These are phyloP conservation scores for Panellus pusillus DNA, from an alignment of 768 basidiomycete species.

Conservation along the genomic window DNA sequence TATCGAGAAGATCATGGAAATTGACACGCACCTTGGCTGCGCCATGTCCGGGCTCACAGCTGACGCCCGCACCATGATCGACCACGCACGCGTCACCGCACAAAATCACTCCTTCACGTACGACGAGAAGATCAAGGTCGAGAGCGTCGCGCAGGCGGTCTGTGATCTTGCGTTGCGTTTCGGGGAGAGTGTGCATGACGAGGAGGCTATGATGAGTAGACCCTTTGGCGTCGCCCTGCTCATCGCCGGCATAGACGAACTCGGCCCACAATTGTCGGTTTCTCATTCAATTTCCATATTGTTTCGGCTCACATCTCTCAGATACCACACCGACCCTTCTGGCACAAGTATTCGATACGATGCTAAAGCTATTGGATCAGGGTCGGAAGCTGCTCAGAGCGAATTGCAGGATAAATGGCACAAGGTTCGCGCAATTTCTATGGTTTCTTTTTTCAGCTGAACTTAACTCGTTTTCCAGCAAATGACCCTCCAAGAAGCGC, in stretches of 20 bases:
- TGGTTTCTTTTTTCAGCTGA: background rate
- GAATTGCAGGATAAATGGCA: constrained; percentile 98
- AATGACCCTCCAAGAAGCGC: constrained; percentile 90
- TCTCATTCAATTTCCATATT: constrained; percentile 1
- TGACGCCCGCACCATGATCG: constrained; percentile 99
- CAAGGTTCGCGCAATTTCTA: constrained; percentile 53
- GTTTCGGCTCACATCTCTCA: constrained; percentile 30
- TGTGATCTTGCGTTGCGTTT: constrained; percentile 96
- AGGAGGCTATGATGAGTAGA: constrained; percentile 98
- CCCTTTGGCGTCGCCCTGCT: constrained; percentile 97
- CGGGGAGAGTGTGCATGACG: constrained; percentile 98
- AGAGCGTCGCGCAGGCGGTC: constrained; percentile 97
- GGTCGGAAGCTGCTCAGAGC: constrained; percentile 95
- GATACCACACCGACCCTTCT: constrained; percentile 97
- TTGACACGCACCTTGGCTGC: constrained; percentile 93
- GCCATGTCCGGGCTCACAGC: constrained; percentile 98
- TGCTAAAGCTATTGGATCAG: constrained; percentile 98
- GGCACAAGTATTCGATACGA: constrained; percentile 97
- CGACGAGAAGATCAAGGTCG: constrained; percentile 95
- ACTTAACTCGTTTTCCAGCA: constrained; percentile 49
- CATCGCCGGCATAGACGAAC: constrained; percentile 96
- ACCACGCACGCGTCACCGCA: constrained; percentile 96
- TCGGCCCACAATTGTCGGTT: constrained; percentile 91
- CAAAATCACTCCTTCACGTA: constrained; percentile 97
- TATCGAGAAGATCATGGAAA: constrained; percentile 99